Percentiles rank a stretch among this genome's conserved stretches.
Conservation (phyloP, 805 yeast genomes). For the Cyberlindnera maritima region DNA sequence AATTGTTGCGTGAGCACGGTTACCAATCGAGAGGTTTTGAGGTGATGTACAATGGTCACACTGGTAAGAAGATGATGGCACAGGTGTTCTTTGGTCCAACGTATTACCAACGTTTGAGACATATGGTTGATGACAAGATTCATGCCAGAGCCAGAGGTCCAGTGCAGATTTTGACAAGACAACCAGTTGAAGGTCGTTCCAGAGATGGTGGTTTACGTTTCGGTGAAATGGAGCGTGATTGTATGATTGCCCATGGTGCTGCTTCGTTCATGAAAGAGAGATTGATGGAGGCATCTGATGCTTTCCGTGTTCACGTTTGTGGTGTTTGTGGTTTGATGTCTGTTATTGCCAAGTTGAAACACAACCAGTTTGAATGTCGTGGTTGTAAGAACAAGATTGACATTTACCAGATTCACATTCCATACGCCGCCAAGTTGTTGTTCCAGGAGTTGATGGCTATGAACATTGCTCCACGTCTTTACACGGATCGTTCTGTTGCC, state of each 20-base stretch:
- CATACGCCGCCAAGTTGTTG: constrained; percentile 95
- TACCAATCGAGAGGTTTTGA: constrained; percentile 98
- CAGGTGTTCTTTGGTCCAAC: constrained; percentile 99
- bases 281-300: constrained; percentile 98
- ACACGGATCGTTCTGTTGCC: constrained; percentile 82
- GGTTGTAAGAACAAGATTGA: constrained; percentile 98
- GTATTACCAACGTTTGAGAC: constrained; percentile 96
- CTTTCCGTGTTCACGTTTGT: constrained; percentile 96
- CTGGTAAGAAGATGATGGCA: constrained; percentile 97
- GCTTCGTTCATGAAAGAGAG: constrained; percentile 97
- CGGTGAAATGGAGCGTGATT: constrained; percentile 99
- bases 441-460: constrained; percentile 99
- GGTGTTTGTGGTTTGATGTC: constrained; percentile 98
- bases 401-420: constrained; percentile 95
- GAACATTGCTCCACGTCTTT: constrained; percentile 96
- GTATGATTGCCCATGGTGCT: constrained; percentile 99
- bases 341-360: constrained; percentile 95
- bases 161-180: constrained; percentile 94
- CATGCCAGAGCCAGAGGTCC: constrained; percentile 99
- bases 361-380: constrained; percentile 97
- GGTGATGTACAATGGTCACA: constrained; percentile 98
- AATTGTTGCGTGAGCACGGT: constrained; percentile 88
- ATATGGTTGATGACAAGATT: constrained; percentile 98
- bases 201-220: constrained; percentile 99
- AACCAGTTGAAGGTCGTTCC: constrained; percentile 98